These are phyloP conservation scores for Backusella tarrabulga DNA, from an alignment of 192 early-diverging fungal species.

Conservation along the genomic window DNA sequence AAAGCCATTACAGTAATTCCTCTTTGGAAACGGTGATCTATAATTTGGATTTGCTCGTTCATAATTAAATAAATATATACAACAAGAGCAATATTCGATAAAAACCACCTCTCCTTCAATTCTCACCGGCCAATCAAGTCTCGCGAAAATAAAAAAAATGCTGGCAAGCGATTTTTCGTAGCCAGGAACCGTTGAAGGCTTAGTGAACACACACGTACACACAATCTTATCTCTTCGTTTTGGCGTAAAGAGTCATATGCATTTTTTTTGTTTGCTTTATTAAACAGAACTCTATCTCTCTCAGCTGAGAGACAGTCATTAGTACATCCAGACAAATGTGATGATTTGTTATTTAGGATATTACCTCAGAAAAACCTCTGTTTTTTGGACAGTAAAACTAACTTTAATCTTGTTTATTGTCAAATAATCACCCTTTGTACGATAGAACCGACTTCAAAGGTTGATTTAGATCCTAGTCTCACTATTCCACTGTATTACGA, in stretches of 20 bases:
- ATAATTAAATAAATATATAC: neutral
- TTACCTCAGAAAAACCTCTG: neutral
- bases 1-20: neutral
- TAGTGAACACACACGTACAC: too few relatives aligned
- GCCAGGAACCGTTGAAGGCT: too few relatives aligned
- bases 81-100: neutral
- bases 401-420: neutral
- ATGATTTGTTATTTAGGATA: neutral
- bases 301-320: neutral
- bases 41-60: neutral
- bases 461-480: neutral
- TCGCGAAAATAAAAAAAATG: neutral
- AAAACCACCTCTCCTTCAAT: neutral
- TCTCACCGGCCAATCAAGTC: neutral
- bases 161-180: too few relatives aligned
- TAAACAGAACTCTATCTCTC: neutral
- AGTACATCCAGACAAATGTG: neutral
- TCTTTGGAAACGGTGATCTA: neutral
- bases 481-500: neutral
- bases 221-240: neutral
- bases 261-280: neutral
- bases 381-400: neutral
- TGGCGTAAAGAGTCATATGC: neutral
- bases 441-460: neutral
- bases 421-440: neutral